Evolutionary conservation across 2,329 filamentous ascomycete genomes (phyloP).

Genomic region (Penicillium psychrosexuale): DNA sequence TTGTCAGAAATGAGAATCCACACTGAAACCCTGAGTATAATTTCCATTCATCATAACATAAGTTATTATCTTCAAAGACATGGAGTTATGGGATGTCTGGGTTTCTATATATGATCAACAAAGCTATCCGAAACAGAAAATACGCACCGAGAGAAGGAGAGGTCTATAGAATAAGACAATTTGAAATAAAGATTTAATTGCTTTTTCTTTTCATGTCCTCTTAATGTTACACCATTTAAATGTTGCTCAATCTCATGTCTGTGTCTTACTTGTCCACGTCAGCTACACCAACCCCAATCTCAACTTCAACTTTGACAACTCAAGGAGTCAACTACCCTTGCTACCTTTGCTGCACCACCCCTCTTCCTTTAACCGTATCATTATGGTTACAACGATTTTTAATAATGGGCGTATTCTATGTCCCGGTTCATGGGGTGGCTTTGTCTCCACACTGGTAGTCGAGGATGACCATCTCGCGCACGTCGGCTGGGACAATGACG

Average conservation of each 20-base stretch:
- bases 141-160: neutral
- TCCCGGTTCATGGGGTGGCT: neutral
- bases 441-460: conserved; percentile 36
- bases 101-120: neutral
- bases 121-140: neutral
- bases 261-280: neutral
- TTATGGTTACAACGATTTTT: conserved; percentile 17
- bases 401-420: conserved; percentile 29
- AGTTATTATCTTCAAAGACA: neutral
- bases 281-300: neutral
- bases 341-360: neutral
- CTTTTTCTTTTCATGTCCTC: neutral
- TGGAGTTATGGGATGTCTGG: neutral
- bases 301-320: neutral
- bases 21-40: neutral
- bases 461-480: conserved; percentile 41
- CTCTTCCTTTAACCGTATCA: neutral
- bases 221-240: neutral
- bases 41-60: neutral
- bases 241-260: neutral
- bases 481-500: conserved; percentile 36
- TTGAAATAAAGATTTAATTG: no score
- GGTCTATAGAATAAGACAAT: neutral
- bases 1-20: neutral
- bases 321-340: neutral